phyloP scores from a whole-genome alignment of 352 stramenopile species.

The Phytophthora crassamura region DNA sequence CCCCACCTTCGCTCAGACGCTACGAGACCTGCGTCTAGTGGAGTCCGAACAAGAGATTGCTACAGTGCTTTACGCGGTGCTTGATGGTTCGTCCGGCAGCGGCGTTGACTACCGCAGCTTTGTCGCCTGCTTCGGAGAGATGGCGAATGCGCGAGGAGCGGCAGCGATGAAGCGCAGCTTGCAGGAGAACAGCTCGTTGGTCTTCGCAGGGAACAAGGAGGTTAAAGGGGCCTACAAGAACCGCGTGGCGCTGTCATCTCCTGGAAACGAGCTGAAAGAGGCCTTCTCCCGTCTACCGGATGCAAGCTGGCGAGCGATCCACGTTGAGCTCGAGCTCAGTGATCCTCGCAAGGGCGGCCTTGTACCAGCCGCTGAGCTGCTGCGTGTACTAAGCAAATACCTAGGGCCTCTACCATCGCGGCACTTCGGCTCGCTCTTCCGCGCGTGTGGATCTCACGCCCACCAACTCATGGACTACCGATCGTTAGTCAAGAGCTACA shows the following conservation, averaged over 20 bases:
- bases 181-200: conserved; percentile 70
- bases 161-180: conserved; percentile 38
- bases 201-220: conserved; percentile 57
- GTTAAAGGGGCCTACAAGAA: conserved; percentile 69
- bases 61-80: conserved; percentile 15
- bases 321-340: conserved; percentile 68
- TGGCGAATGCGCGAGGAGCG: conserved; percentile 15
- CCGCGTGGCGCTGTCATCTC: conserved; percentile 59
- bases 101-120: conserved; percentile 71
- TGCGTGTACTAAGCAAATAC: conserved; percentile 71
- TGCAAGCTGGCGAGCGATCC: conserved; percentile 66
- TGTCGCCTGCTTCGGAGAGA: conserved; percentile 65
- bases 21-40: conserved; percentile 57
- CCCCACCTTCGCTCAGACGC: conserved; percentile 54
- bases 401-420: conserved; percentile 60
- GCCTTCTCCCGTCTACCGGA: conserved; percentile 67
- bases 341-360: conserved; percentile 66
- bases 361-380: conserved; percentile 63
- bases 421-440: conserved; percentile 67
- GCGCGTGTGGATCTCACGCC: conserved; percentile 65
- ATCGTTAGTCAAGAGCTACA: conserved; percentile 73
- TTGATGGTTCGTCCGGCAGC: conserved; percentile 23
- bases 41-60: conserved; percentile 46
- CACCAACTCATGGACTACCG: conserved; percentile 80
- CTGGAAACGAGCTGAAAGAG: conserved; percentile 77